Evolutionary conservation across 805 yeast species (phyloP), one percentile per base, ranked within the genome.

Genomic region (Lipomyces chichibuensis): DNA sequence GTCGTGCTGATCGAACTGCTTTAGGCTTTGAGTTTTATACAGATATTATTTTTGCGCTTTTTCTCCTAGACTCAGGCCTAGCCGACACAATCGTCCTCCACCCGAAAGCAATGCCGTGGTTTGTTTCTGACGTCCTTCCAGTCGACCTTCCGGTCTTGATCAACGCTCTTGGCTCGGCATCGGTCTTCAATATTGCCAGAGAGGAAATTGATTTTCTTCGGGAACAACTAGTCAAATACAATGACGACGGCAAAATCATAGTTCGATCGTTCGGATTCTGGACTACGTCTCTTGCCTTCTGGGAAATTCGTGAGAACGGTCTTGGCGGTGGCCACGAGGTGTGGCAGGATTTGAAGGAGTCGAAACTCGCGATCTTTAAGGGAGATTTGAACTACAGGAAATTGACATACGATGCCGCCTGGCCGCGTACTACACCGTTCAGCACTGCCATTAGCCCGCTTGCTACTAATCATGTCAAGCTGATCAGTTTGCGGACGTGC

Each of bases 331-430:
- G 92, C 61, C 81, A 83, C 5, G 84, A 82, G 60, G 80, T 92
- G 32, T 88, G 89, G 79, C 76, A 84, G 6, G 86, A 87, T 63
- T 81, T 95, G 70, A 76, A 80, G 67, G 73, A 75, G 32, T 80
- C 87, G 17, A 89, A 96, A 13, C 82, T 87, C 62, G 84, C 91
- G 23, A 86, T 95, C 69, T 89, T 94, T 78, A 95, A 95, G 80
- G 99, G 99, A 65, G 99, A 95, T 75, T 84, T 95, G 79, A 95
- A 95, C 80, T 94, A 96, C 80, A 87, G 99, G 79, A 95, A 95
- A 78, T 80, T 96, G 67, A 90, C 97, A 1, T 97, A 92, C 60
- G 99, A 95, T 75, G 71, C 93, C 78, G 83, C 83, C 73, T 95
- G 99, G 99, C 87, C 87, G 23, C 84, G 89, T 65, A 85, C 92